These are phyloP conservation scores for Garcia nutans DNA, from an alignment of 345 rosid genomes.

Conservation along the genomic window DNA sequence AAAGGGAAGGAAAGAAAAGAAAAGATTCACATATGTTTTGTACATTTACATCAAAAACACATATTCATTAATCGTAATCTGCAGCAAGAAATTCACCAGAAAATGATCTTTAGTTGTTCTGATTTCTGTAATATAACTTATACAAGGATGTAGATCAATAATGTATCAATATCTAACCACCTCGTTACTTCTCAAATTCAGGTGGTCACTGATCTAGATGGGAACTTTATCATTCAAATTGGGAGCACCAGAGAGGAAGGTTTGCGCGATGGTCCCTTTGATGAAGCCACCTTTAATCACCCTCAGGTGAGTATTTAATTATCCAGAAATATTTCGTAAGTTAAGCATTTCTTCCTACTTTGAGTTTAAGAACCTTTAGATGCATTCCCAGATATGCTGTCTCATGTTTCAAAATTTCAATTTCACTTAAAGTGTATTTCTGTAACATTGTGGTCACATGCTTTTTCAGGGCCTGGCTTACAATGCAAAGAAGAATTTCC, in stretches of 20 bases:
- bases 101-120: background rate
- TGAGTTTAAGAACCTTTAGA: background rate
- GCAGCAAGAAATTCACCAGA: background rate
- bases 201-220: slow-evolving; percentile 88
- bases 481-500: slow-evolving; percentile 78
- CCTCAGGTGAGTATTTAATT: slow-evolving; percentile 61
- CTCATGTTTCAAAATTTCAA: background rate
- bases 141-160: background rate
- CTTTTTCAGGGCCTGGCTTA: slow-evolving; percentile 80
- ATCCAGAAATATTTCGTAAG: background rate
- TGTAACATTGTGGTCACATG: slow-evolving; percentile 17
- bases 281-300: slow-evolving; percentile 73
- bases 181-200: slow-evolving; percentile 33
- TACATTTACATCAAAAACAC: background rate
- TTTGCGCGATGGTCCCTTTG: slow-evolving; percentile 76
- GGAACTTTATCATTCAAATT: slow-evolving; percentile 79
- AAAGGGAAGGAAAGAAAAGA: background rate
- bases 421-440: slow-evolving; percentile 7
- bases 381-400: background rate
- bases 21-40: background rate
- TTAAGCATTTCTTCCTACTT: background rate
- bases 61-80: background rate
- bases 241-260: slow-evolving; percentile 89
- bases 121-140: background rate
- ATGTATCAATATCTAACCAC: background rate